A percentile compares a stretch with the other conserved stretches of the same genome.
phyloP scores from a whole-genome alignment of 495 filamentous ascomycete species.

The Penicillium bialowiezense region DNA sequence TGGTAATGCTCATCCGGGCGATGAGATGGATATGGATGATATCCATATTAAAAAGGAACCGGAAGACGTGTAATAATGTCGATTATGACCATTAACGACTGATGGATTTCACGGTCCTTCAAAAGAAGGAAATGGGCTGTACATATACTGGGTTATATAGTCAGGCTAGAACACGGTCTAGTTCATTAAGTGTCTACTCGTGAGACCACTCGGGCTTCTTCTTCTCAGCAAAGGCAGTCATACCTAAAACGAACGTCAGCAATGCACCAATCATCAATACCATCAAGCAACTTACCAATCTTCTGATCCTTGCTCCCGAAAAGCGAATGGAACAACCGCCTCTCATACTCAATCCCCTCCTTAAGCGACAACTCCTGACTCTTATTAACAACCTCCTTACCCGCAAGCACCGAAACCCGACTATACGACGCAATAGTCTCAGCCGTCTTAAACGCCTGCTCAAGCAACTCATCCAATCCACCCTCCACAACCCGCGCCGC shows the following conservation, averaged over 20 bases:
- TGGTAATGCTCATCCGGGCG: slow-evolving; percentile 56
- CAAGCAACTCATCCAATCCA: slow-evolving; percentile 72
- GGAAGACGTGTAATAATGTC: slow-evolving; percentile 7
- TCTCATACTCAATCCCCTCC: slow-evolving; percentile 93
- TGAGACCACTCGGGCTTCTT: slow-evolving; percentile 88
- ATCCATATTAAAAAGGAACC: slow-evolving; percentile 2
- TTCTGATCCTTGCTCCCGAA: slow-evolving; percentile 97
- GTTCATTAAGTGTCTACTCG: too few species aligned
- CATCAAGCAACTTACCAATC: slow-evolving; percentile 58
- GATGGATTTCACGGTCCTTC: too few species aligned
- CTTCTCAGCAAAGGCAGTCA: slow-evolving; percentile 94
- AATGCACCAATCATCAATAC: background rate
- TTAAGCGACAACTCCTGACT: slow-evolving; percentile 81
- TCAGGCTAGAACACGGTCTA: too few species aligned
- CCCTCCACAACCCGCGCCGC: slow-evolving; percentile 79
- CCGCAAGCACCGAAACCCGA: slow-evolving; percentile 78
- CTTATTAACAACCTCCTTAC: slow-evolving; percentile 98
- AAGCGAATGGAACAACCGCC: slow-evolving; percentile 83
- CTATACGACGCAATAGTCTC: slow-evolving; percentile 84
- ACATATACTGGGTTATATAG: too few species aligned
- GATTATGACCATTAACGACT: slow-evolving; percentile 3
- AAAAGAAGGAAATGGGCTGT: too few species aligned
- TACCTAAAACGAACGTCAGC: slow-evolving; percentile 50
- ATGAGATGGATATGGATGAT: slow-evolving; percentile 20
- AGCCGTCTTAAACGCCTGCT: slow-evolving; percentile 74